Evolutionary conservation across 768 basidiomycete genomes (phyloP).

Genomic region (Boletus subparvulus): DNA sequence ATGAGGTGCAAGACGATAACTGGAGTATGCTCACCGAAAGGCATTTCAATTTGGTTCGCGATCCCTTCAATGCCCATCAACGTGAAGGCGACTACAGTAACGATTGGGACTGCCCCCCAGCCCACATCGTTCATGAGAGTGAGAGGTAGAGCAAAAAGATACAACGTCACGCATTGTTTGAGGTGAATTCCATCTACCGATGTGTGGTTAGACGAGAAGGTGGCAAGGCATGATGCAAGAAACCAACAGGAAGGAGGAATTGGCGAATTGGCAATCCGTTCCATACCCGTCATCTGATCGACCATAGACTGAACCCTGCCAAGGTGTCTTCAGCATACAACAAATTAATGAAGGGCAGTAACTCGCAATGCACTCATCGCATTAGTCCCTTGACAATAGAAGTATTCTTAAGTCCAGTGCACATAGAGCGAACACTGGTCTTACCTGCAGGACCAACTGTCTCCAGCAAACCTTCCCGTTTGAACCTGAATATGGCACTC

Average conservation of each 20-base stretch:
- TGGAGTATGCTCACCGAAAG: constrained; percentile 62
- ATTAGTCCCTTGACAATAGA: constrained; percentile 58
- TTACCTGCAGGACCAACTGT: constrained; percentile 85
- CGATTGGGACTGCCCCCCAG: constrained; percentile 82
- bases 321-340: constrained; percentile 5
- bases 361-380: constrained; percentile 67
- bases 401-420: constrained; percentile 1
- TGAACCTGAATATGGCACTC: constrained; percentile 66
- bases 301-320: constrained; percentile 75
- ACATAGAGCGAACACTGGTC: constrained; percentile 5
- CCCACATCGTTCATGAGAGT: constrained; percentile 80
- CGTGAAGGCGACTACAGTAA: constrained; percentile 85
- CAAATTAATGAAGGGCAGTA: background rate
- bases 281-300: constrained; percentile 83
- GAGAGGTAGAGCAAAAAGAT: constrained; percentile 88
- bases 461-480: constrained; percentile 80
- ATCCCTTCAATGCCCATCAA: constrained; percentile 96
- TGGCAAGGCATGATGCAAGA: background rate
- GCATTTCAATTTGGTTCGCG: constrained; percentile 93
- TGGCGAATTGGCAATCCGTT: constrained; percentile 87
- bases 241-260: constrained; percentile 72
- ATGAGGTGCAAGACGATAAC: background rate
- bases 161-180: constrained; percentile 93
- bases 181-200: constrained; percentile 78
- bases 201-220: constrained; percentile 8